Conservation (phyloP, 2,329 filamentous ascomycete genomes). For the Hypocrella siamensis region DNA sequence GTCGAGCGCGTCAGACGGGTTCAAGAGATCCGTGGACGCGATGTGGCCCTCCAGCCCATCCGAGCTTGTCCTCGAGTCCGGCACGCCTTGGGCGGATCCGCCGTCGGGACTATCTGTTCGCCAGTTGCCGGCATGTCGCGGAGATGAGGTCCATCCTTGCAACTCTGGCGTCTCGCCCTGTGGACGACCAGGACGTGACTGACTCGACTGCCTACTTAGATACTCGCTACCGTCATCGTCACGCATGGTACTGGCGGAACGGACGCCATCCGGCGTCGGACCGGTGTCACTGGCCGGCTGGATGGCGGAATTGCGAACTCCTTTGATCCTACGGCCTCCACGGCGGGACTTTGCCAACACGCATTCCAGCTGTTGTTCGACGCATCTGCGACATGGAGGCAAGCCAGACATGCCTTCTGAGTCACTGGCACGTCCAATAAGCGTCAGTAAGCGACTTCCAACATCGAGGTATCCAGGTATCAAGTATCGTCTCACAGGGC, state of each 20-base stretch:
- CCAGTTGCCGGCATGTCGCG: slow-evolving; percentile 6
- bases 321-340: slow-evolving; percentile 19
- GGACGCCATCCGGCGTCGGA: background rate
- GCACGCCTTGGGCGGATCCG: slow-evolving; percentile 4
- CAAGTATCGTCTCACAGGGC: background rate
- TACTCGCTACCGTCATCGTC: slow-evolving; percentile 5
- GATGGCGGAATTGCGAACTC: slow-evolving; percentile 6
- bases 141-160: slow-evolving; percentile 6
- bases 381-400: slow-evolving; percentile 21
- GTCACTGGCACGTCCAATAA: slow-evolving; percentile 9
- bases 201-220: slow-evolving; percentile 1
- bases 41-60: slow-evolving; percentile 21
- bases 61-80: slow-evolving; percentile 5
- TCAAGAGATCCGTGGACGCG: slow-evolving; percentile 22
- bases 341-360: slow-evolving; percentile 23
- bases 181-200: slow-evolving; percentile 1
- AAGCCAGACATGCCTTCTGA: slow-evolving; percentile 17
- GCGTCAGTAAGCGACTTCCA: slow-evolving; percentile 4
- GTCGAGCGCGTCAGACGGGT: slow-evolving; percentile 25
- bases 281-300: slow-evolving; percentile 2
- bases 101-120: slow-evolving; percentile 4
- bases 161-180: background rate
- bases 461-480: background rate
- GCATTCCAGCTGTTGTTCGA: slow-evolving; percentile 21
- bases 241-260: slow-evolving; percentile 1